Conservation (phyloP, 2,329 filamentous ascomycete species). For the Tetracladium maxilliforme region DNA sequence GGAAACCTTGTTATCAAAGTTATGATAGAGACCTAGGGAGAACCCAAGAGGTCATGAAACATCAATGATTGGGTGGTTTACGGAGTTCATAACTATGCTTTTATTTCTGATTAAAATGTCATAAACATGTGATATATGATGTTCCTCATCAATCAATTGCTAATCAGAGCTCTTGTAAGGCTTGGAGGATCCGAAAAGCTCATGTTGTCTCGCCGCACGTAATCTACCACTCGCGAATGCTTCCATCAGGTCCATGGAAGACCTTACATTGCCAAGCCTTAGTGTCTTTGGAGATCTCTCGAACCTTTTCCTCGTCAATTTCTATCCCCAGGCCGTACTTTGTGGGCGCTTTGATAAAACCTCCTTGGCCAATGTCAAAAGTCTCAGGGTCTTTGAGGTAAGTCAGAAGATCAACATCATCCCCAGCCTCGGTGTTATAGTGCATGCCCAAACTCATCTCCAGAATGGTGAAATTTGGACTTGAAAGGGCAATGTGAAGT, state of each 20-base stretch:
- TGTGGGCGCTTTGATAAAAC: slow-evolving; percentile 21
- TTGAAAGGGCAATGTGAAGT: slow-evolving; percentile 32
- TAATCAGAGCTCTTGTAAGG: no score
- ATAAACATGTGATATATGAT: no score
- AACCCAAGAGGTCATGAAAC: no score
- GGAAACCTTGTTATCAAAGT: no score
- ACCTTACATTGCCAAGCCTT: slow-evolving; percentile 38
- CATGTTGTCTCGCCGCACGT: neutral
- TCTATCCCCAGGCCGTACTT: slow-evolving; percentile 28
- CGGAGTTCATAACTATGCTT: no score
- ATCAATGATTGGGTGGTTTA: no score
- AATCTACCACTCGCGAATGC: slow-evolving; percentile 41
- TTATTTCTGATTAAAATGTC: no score
- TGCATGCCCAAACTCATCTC: slow-evolving; percentile 47
- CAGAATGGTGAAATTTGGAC: slow-evolving; percentile 35
- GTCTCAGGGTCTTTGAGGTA: slow-evolving; percentile 33
- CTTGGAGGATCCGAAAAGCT: neutral
- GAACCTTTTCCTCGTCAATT: slow-evolving; percentile 36
- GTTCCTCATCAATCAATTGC: no score
- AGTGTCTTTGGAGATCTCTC: slow-evolving; percentile 29
- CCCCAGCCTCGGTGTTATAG: slow-evolving; percentile 36
- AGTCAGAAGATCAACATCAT: slow-evolving; percentile 28
- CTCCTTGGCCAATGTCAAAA: slow-evolving; percentile 32
- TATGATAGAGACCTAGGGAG: no score
- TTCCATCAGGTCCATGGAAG: slow-evolving; percentile 42